phyloP scores from a whole-genome alignment of 1,284 basidiomycete species.

The Microbotryum violaceum region DNA sequence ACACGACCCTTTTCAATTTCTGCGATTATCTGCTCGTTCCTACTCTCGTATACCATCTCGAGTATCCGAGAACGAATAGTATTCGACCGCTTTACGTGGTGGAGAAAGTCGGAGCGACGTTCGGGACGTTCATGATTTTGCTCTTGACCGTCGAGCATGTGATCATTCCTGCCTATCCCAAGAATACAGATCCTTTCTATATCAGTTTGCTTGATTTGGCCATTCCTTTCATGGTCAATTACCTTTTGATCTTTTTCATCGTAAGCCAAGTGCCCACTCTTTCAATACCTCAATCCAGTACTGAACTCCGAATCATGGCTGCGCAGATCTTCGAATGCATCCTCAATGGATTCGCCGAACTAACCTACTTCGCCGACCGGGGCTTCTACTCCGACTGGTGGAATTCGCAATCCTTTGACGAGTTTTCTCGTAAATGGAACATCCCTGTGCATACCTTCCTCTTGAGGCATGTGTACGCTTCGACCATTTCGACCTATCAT shows the following conservation, averaged over 20 bases:
- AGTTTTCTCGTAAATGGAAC: constrained; percentile 95
- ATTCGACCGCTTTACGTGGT: constrained; percentile 86
- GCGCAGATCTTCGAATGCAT: constrained; percentile 63
- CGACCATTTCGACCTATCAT: constrained; percentile 68
- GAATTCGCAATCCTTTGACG: constrained; percentile 95
- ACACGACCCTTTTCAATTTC: constrained; percentile 77
- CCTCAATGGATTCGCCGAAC: constrained; percentile 90
- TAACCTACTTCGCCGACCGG: constrained; percentile 79
- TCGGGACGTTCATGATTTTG: constrained; percentile 88
- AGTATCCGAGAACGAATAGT: constrained; percentile 85
- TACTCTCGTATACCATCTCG: constrained; percentile 89
- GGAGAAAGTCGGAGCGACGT: constrained; percentile 89
- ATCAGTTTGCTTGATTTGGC: constrained; percentile 75
- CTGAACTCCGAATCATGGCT: constrained; percentile 45
- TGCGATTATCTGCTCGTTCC: constrained; percentile 82
- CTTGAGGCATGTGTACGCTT: constrained; percentile 74
- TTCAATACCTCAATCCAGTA: too few relatives aligned
- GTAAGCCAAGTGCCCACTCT: constrained; percentile 40
- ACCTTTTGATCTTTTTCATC: constrained; percentile 65
- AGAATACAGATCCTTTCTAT: constrained; percentile 55
- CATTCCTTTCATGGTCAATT: constrained; percentile 79
- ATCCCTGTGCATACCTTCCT: constrained; percentile 81
- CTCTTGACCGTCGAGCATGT: constrained; percentile 79
- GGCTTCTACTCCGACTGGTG: constrained; percentile 99
- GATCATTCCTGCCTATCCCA: constrained; percentile 58